A percentile compares a stretch with the other conserved stretches of the same genome.
phyloP scores from a whole-genome alignment of 1,284 basidiomycete genomes.

The Melampsora americana region DNA sequence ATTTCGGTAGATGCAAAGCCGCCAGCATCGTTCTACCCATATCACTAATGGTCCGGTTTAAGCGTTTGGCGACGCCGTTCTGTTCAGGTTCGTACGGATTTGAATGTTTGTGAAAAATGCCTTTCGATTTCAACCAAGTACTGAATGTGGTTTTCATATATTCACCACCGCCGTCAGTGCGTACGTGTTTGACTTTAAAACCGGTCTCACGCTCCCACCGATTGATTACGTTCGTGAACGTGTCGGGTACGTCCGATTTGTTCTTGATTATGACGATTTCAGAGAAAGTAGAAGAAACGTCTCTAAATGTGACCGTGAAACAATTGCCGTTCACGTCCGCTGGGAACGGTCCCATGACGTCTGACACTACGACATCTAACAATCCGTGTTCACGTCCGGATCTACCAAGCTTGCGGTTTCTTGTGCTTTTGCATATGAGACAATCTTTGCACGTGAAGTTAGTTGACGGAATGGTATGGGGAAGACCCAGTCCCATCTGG shows the following conservation, averaged over 20 bases:
- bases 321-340: background rate
- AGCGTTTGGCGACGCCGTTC: conserved; percentile 39
- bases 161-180: conserved; percentile 15
- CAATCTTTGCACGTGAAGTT: background rate
- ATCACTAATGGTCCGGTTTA: conserved; percentile 15
- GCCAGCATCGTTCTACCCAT: conserved; percentile 19
- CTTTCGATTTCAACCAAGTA: background rate
- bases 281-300: conserved; percentile 3
- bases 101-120: conserved; percentile 14
- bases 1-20: background rate
- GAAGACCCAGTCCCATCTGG: background rate
- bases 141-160: background rate
- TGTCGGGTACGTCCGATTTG: background rate
- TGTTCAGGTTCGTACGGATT: conserved; percentile 42
- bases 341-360: background rate
- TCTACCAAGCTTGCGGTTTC: background rate
- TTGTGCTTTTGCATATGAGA: background rate
- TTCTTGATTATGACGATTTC: background rate
- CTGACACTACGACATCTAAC: background rate
- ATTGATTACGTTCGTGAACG: background rate
- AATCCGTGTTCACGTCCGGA: background rate
- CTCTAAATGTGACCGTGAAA: background rate
- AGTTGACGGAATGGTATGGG: background rate
- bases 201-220: background rate
- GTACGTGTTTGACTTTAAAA: background rate